A percentile compares a stretch with the other conserved stretches of the same genome.
Evolutionary conservation across 2,329 filamentous ascomycete species (phyloP).

Genomic region (Knoxdaviesia proteae): DNA sequence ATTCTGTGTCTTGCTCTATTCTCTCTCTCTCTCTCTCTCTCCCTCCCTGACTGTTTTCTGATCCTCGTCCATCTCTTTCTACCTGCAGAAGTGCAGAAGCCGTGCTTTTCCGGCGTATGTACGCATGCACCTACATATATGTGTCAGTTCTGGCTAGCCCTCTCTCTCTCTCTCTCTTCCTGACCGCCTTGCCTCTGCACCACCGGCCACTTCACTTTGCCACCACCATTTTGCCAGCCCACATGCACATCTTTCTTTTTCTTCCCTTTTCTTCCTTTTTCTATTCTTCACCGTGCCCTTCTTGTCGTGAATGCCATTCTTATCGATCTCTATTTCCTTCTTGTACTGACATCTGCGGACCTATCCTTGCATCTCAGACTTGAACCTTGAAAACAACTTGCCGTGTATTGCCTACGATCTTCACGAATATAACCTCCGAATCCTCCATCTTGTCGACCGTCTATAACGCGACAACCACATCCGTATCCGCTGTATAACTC

Average conservation of each 20-base stretch:
- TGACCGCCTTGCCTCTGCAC: not conserved
- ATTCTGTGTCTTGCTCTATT: slow-evolving; percentile 2
- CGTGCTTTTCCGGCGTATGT: too few species aligned
- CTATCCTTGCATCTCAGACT: not conserved
- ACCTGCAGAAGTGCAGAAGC: too few species aligned
- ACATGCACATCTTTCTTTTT: too few species aligned
- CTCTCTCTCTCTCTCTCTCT: slow-evolving; percentile 1
- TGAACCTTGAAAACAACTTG: not conserved
- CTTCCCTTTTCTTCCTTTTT: too few species aligned
- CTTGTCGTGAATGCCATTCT: too few species aligned
- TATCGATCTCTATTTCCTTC: too few species aligned
- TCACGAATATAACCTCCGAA: not conserved
- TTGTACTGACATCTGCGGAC: not conserved
- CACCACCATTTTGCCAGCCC: too few species aligned
- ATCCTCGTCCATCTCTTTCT: slow-evolving; percentile 5
- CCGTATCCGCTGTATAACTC: not conserved
- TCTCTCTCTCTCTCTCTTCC: not conserved
- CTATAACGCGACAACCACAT: not conserved
- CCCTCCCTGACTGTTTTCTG: slow-evolving; percentile 4
- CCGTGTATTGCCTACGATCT: not conserved
- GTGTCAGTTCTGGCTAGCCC: slow-evolving; percentile 3
- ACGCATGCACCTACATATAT: not conserved
- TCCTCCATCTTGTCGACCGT: too few species aligned
- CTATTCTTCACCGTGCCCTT: too few species aligned
- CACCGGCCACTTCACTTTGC: too few species aligned